phyloP scores from a whole-genome alignment of 768 basidiomycete species.

The Daedaleopsis sinensis region DNA sequence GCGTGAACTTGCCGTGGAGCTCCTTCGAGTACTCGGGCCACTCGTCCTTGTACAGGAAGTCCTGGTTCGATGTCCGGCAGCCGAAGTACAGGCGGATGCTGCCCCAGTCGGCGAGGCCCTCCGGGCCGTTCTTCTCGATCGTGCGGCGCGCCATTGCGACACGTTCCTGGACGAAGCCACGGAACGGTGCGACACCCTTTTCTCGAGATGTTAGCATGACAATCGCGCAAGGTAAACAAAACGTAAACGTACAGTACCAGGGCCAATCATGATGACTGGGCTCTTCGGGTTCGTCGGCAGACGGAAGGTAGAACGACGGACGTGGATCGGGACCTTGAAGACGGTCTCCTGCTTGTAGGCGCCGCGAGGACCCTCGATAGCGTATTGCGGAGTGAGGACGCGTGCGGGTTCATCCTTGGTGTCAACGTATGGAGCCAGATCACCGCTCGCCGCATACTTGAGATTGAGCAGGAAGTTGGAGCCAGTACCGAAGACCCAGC shows the following conservation, averaged over 20 bases:
- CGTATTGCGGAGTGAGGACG: constrained; percentile 66
- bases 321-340: constrained; percentile 91
- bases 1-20: constrained; percentile 87
- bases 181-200: constrained; percentile 98
- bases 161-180: constrained; percentile 97
- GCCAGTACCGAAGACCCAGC: constrained; percentile 86
- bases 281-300: constrained; percentile 98
- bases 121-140: constrained; percentile 92
- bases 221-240: neutral
- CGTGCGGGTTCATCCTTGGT: constrained; percentile 39
- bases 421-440: constrained; percentile 38
- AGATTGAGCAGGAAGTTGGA: constrained; percentile 96
- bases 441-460: constrained; percentile 71
- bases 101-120: constrained; percentile 95
- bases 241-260: constrained; percentile 80
- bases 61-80: constrained; percentile 85
- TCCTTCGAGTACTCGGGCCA: constrained; percentile 89
- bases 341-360: constrained; percentile 71
- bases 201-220: constrained; percentile 15
- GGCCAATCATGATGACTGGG: constrained; percentile 98
- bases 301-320: constrained; percentile 95
- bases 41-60: constrained; percentile 94
- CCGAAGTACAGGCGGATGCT: constrained; percentile 95
- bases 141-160: constrained; percentile 94
- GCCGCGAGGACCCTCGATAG: constrained; percentile 89